Percentiles rank a stretch among this genome's conserved stretches.
phyloP scores from a whole-genome alignment of 2,329 filamentous ascomycete genomes.

The Fusarium duplospermum region DNA sequence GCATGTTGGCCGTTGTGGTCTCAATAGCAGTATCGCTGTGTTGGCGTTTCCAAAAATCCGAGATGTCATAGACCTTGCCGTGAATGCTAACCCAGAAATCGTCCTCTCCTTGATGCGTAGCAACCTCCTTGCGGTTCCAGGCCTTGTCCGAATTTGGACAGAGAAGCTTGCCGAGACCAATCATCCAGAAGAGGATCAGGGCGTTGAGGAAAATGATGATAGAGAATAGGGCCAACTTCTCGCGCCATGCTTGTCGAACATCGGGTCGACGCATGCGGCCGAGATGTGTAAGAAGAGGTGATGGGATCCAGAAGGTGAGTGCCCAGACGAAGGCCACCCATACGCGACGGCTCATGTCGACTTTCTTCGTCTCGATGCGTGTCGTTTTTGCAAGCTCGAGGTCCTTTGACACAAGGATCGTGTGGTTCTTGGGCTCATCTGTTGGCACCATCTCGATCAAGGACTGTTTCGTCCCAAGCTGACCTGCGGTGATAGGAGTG shows the following conservation, averaged over 20 bases:
- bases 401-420: conserved; percentile 58
- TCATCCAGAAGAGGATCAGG: conserved; percentile 89
- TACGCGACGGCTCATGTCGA: conserved; percentile 72
- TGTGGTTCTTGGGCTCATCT: not conserved
- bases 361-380: conserved; percentile 76
- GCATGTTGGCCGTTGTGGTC: conserved; percentile 74
- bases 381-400: conserved; percentile 82
- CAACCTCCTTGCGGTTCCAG: conserved; percentile 79
- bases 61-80: conserved; percentile 91
- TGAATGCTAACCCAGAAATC: conserved; percentile 91
- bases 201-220: conserved; percentile 86
- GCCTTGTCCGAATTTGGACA: conserved; percentile 94
- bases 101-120: conserved; percentile 74
- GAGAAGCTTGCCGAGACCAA: conserved; percentile 83
- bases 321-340: conserved; percentile 90
- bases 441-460: not conserved
- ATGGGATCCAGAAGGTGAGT: conserved; percentile 94
- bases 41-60: conserved; percentile 85
- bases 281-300: conserved; percentile 78
- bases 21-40: conserved; percentile 80
- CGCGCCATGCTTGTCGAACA: conserved; percentile 96
- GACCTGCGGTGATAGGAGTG: not conserved
- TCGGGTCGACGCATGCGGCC: conserved; percentile 98
- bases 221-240: conserved; percentile 87
- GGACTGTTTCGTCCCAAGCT: not conserved